Evolutionary conservation across 1,284 basidiomycete species (phyloP), one percentile per base, ranked within the genome.

Genomic region (Gymnopus androsaceus): DNA sequence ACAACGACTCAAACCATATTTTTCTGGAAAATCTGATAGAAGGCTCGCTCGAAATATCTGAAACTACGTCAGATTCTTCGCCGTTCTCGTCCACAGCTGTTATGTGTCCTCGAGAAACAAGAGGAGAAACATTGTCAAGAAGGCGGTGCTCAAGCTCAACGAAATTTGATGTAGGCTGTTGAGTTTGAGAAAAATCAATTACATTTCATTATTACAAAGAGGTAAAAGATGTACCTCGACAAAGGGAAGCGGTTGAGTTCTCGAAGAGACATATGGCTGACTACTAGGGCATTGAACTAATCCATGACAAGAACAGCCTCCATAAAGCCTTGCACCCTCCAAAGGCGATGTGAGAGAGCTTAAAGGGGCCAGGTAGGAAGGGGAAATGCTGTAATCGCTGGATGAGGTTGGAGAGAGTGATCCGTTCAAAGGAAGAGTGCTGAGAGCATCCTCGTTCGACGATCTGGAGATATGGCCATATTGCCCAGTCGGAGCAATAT

Each of bases 1-100:
- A 69, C 23, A 91, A 74, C 4, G 78, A 81, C 64, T 90, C 90
- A 85, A 87, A 91, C 88, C 88, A 90, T 31, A 82, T 83, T 72
- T 86, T 83, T 51, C 86, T 85, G 27, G 77, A 74, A 67, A 87
- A 89, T 45, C 78, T 76, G 27, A 86, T 68, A 12, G 85, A 85
- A 6, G 87, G 88, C 58, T 83, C 81, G 47, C 23, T 42, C 15
- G 56, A 27, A 9, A 58, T 51, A 21, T 63, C 58, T 45, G 58
- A 44, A 17, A 63, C 61, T 23, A 63, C 67, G 59, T 56, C 51
- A 8, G 61, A 55, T 25, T 56, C 60, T 31, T 69, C 68, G 54
- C 48, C 50, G 34, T 61, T 56, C 17, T 61, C 51, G 36, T 66
- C 67, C 38, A 60, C 42, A 14, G 61, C 51, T 50, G 14, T 9